phyloP scores from a whole-genome alignment of 495 filamentous ascomycete genomes.

The Trichodelitschia bisporula region DNA sequence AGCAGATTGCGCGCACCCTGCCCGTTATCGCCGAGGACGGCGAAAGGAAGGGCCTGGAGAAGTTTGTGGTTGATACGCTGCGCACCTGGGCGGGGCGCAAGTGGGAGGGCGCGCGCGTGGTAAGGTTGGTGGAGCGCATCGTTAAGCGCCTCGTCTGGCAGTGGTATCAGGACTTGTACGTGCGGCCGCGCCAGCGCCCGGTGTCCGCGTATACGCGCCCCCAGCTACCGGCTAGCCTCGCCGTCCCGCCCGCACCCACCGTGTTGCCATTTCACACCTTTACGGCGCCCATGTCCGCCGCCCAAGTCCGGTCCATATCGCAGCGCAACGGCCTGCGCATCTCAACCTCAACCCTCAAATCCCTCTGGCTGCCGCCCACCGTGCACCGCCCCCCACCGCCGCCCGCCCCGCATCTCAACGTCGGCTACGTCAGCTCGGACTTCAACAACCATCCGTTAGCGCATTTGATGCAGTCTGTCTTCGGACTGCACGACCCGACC shows the following conservation, averaged over 20 bases:
- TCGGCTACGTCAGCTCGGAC: conserved; percentile 93
- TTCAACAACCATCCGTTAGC: conserved; percentile 98
- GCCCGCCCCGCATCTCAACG: conserved; percentile 57
- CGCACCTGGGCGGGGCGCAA: conserved; percentile 46
- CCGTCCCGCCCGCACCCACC: conserved; percentile 75
- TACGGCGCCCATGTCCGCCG: conserved; percentile 78
- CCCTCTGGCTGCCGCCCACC: conserved; percentile 60
- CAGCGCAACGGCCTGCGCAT: conserved; percentile 88
- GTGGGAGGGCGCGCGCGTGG: conserved; percentile 73
- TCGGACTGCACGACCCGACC: conserved; percentile 59
- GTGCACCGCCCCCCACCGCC: conserved; percentile 69
- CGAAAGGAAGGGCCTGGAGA: conserved; percentile 18
- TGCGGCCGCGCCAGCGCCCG: conserved; percentile 32
- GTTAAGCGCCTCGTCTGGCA: conserved; percentile 51
- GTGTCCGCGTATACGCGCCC: conserved; percentile 42
- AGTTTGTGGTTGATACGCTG: conserved; percentile 17
- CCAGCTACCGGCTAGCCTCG: conserved; percentile 44
- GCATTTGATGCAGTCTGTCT: conserved; percentile 96
- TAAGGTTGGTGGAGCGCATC: conserved; percentile 71
- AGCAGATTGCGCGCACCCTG: conserved; percentile 19
- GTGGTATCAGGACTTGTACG: conserved; percentile 72
- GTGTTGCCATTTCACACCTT: conserved; percentile 98
- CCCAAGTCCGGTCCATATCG: conserved; percentile 85
- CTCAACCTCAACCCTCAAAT: conserved; percentile 62
- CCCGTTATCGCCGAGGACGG: conserved; percentile 4